phyloP scores from a whole-genome alignment of 2,329 filamentous ascomycete species.

The Trichoderma koningii region DNA sequence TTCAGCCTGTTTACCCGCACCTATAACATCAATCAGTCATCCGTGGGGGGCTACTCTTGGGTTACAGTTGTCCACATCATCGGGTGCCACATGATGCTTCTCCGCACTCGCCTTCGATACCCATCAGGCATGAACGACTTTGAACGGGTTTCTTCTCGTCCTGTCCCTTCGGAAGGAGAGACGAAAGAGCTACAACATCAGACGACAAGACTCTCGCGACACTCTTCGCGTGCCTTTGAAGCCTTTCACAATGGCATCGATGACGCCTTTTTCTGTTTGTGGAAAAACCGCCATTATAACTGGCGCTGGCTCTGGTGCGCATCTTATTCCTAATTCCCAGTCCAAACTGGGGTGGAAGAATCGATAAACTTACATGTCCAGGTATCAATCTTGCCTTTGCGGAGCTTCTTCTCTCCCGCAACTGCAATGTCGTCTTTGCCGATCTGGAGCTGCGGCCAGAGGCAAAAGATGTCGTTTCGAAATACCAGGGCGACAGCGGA shows the following conservation, averaged over 20 bases:
- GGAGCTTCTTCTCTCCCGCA: slow-evolving; percentile 42
- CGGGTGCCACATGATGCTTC: neutral
- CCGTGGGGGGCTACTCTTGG: neutral
- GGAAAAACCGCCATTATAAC: slow-evolving; percentile 35
- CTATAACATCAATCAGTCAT: neutral
- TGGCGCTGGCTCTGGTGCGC: slow-evolving; percentile 33
- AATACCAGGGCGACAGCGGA: neutral
- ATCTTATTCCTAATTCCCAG: too few species aligned
- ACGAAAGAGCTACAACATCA: too few species aligned
- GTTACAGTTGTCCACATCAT: neutral
- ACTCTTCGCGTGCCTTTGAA: too few species aligned
- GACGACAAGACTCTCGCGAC: too few species aligned
- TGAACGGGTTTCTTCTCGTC: neutral
- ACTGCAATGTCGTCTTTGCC: slow-evolving; percentile 28
- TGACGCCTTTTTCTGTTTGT: slow-evolving; percentile 31
- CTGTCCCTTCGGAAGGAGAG: neutral
- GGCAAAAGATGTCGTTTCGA: slow-evolving; percentile 19
- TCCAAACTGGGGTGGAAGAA: neutral
- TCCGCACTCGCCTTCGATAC: slow-evolving; percentile 1
- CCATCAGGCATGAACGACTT: neutral
- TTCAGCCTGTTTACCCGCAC: slow-evolving; percentile 7
- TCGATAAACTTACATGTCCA: slow-evolving; percentile 26
- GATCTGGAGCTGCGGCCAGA: slow-evolving; percentile 23
- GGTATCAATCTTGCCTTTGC: slow-evolving; percentile 51
- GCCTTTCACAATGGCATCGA: neutral